Evolutionary conservation across 1,284 basidiomycete species (phyloP).

Genomic region (Malassezia furfur): DNA sequence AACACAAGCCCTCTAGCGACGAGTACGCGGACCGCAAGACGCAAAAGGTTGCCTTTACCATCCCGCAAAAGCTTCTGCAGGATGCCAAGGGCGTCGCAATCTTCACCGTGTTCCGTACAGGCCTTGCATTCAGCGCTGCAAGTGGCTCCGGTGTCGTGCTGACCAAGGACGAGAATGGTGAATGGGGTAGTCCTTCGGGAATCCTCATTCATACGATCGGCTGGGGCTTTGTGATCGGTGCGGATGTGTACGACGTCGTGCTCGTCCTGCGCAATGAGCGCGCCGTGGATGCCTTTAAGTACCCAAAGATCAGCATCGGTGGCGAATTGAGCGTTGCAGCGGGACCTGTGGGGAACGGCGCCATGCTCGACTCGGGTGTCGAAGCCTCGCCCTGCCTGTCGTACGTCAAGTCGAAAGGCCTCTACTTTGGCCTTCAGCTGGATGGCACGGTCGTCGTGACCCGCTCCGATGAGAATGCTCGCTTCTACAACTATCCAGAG

Average conservation of each 20-base stretch:
- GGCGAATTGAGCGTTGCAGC: slow-evolving; percentile 38
- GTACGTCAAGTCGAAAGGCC: slow-evolving; percentile 47
- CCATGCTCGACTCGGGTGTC: slow-evolving; percentile 36
- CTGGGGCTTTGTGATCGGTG: slow-evolving; percentile 41
- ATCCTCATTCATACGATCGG: slow-evolving; percentile 44
- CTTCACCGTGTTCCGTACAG: slow-evolving; percentile 45
- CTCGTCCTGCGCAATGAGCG: slow-evolving; percentile 43
- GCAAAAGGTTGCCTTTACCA: slow-evolving; percentile 44
- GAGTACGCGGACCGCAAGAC: slow-evolving; percentile 40
- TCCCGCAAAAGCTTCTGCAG: slow-evolving; percentile 35
- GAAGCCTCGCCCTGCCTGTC: slow-evolving; percentile 41
- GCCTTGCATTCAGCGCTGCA: slow-evolving; percentile 27
- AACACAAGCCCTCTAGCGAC: slow-evolving; percentile 6
- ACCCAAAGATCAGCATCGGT: slow-evolving; percentile 42
- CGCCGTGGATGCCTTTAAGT: slow-evolving; percentile 38
- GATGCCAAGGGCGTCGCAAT: slow-evolving; percentile 39
- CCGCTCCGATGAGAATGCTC: slow-evolving; percentile 35
- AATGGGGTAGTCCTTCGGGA: slow-evolving; percentile 44
- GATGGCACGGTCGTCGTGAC: slow-evolving; percentile 43
- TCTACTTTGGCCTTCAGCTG: slow-evolving; percentile 46
- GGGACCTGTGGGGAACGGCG: slow-evolving; percentile 49
- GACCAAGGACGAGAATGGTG: slow-evolving; percentile 37
- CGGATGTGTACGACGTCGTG: slow-evolving; percentile 49
- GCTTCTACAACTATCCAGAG: slow-evolving; percentile 33
- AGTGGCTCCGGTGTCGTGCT: slow-evolving; percentile 45